Percentiles rank a stretch among this genome's conserved stretches.
phyloP scores from a whole-genome alignment of 73 alveolate species.

The Blepharisma stoltei region DNA sequence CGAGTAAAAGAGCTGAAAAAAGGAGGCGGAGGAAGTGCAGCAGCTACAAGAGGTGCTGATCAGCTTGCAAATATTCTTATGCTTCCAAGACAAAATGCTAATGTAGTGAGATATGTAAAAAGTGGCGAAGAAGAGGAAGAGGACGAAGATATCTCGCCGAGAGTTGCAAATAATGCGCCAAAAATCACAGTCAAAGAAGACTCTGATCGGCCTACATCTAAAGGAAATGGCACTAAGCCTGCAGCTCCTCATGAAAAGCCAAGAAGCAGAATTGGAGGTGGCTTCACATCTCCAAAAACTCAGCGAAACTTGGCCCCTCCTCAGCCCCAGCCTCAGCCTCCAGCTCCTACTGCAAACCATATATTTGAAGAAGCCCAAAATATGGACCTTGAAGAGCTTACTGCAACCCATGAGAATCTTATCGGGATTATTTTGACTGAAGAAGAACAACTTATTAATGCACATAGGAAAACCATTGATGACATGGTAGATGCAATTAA shows the following conservation, averaged over 20 bases:
- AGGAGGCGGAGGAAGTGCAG: conserved; percentile 31
- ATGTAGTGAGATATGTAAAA: conserved; percentile 10
- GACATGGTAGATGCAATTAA: conserved; percentile 94
- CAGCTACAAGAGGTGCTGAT: conserved; percentile 25
- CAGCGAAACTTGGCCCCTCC: conserved; percentile 20
- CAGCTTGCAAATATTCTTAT: conserved; percentile 25
- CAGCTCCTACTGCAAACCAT: conserved; percentile 4
- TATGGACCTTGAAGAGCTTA: conserved; percentile 23
- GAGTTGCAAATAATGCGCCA: background rate
- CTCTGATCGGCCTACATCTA: no score
- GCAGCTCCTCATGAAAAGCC: no score
- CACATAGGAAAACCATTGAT: conserved; percentile 95
- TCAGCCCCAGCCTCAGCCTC: background rate
- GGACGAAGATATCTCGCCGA: no score
- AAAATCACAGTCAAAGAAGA: no score
- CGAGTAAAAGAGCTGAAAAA: conserved; percentile 99
- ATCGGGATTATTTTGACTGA: conserved; percentile 24
- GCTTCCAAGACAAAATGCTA: conserved; percentile 32
- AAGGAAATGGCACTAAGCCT: no score
- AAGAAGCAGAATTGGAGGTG: no score
- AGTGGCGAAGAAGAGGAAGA: conserved; percentile 11
- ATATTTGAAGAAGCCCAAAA: background rate
- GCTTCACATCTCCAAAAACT: background rate
- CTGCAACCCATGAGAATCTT: conserved; percentile 16
- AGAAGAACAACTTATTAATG: conserved; percentile 74